phyloP scores from a whole-genome alignment of 1,139 yeast genomes.

The Saccharomyces hybrid region DNA sequence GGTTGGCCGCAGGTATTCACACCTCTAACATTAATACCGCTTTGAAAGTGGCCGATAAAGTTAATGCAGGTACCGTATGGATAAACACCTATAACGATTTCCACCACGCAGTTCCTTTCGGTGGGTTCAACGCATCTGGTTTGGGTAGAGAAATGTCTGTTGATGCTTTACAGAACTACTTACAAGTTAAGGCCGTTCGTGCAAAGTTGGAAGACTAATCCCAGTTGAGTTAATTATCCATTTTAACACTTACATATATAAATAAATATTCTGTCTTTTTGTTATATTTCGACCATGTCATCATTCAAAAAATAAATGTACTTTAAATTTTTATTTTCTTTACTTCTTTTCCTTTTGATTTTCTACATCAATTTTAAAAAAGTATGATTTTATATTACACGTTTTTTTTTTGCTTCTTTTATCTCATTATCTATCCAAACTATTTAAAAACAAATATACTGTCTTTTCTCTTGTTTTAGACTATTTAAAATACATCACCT shows the following conservation, averaged over 20 bases:
- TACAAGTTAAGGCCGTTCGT: constrained; percentile 57
- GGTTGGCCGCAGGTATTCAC: constrained; percentile 59
- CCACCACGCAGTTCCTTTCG: constrained; percentile 43
- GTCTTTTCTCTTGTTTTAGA: background rate
- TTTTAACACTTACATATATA: background rate
- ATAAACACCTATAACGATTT: constrained; percentile 51
- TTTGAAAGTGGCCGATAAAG: constrained; percentile 42
- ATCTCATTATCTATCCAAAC: background rate
- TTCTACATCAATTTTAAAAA: background rate
- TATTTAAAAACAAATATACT: background rate
- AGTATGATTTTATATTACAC: background rate
- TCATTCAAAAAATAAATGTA: background rate
- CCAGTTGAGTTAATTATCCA: background rate
- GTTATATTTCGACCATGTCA: background rate
- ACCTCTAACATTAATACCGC: constrained; percentile 42
- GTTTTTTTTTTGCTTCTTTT: background rate
- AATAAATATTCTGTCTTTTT: background rate
- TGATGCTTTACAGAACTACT: constrained; percentile 53
- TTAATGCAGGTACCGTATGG: constrained; percentile 55
- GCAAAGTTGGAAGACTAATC: constrained; percentile 20
- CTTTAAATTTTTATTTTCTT: background rate
- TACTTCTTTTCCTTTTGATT: too few relatives aligned
- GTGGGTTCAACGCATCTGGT: constrained; percentile 60
- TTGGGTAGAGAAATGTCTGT: constrained; percentile 63
- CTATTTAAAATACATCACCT: constrained; percentile 61